Base-by-base conservation (phyloP, 2,329 filamentous ascomycete species). In the Fusarium pilosicola region DNA sequence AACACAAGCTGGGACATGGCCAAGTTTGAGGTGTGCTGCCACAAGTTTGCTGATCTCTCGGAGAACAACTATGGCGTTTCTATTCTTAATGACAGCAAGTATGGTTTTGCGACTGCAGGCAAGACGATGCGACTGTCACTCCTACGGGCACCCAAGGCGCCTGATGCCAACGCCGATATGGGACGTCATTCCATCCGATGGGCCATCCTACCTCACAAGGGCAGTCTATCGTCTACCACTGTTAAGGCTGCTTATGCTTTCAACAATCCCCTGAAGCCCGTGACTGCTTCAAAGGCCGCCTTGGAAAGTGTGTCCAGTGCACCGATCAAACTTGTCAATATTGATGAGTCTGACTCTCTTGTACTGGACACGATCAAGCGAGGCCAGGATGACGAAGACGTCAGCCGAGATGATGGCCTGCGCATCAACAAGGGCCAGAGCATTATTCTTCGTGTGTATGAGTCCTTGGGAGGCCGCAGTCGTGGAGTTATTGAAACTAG, bases 1-100 rank as follows among this genome's bases (percentile, higher is more conserved):
- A 99, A 99, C 85, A 99, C 96, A 7, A 88, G 90, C 75, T 97
- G 95, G 95, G 95, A 97, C 80, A 97, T 97, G 95, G 95, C 95
- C 79, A 97, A 97, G 79, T 98, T 98, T 77, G 95, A 98, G 85
- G 95, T 98, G 58, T 97, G 95, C 87, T 96, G 93, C 81, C 95
- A 98, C 85, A 96, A 95, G 81, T 98, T 94, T 86, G 95, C 95
- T 17, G 95, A 98, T 82, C 85, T 98, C 32, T 96, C 93, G 1
- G 95, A 98, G 82, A 87, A 93, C 78, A 92, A 92, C 60, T 97
- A 97, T 77, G 95, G 95, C 72, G 94, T 98, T 13, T 96, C 94
- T 6, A 93, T 98, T 71, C 88, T 98, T 67, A 98, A 98, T 79
- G 95, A 98, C 82, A 94, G 91, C 84, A 98, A 98, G 82, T 98